phyloP scores from a whole-genome alignment of 495 filamentous ascomycete genomes.

The Penicillium simplicissimum region DNA sequence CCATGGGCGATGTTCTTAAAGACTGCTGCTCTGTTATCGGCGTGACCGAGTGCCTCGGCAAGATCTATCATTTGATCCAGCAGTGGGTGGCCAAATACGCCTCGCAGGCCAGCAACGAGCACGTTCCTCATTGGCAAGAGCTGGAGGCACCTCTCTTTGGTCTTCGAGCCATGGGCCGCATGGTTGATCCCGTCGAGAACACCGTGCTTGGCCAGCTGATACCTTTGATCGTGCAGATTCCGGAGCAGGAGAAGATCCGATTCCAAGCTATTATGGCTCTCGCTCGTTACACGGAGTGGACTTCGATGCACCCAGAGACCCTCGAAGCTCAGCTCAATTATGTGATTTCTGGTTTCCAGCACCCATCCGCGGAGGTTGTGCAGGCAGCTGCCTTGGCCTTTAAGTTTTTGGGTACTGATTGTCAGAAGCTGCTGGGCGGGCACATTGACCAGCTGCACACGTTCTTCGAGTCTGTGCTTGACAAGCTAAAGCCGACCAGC shows the following conservation, averaged over 20 bases:
- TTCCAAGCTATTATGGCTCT: slow-evolving; percentile 98
- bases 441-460: slow-evolving; percentile 81
- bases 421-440: slow-evolving; percentile 75
- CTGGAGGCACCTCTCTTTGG: slow-evolving; percentile 94
- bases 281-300: slow-evolving; percentile 97
- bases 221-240: slow-evolving; percentile 88
- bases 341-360: slow-evolving; percentile 87
- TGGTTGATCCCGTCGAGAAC: slow-evolving; percentile 88
- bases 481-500: slow-evolving; percentile 78
- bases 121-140: slow-evolving; percentile 94
- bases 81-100: slow-evolving; percentile 83
- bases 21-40: slow-evolving; percentile 96
- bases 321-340: slow-evolving; percentile 90
- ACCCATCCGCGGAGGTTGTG: slow-evolving; percentile 81
- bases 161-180: slow-evolving; percentile 94
- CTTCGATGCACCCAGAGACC: slow-evolving; percentile 86
- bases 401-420: slow-evolving; percentile 95
- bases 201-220: slow-evolving; percentile 86
- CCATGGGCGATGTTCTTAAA: slow-evolving; percentile 98
- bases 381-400: slow-evolving; percentile 90
- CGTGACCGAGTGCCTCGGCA: slow-evolving; percentile 82
- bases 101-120: slow-evolving; percentile 64
- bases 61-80: slow-evolving; percentile 81
- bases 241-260: slow-evolving; percentile 90
- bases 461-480: slow-evolving; percentile 87